Base-by-base conservation (phyloP, 75 land plant genomes). In the Picea glauca region DNA sequence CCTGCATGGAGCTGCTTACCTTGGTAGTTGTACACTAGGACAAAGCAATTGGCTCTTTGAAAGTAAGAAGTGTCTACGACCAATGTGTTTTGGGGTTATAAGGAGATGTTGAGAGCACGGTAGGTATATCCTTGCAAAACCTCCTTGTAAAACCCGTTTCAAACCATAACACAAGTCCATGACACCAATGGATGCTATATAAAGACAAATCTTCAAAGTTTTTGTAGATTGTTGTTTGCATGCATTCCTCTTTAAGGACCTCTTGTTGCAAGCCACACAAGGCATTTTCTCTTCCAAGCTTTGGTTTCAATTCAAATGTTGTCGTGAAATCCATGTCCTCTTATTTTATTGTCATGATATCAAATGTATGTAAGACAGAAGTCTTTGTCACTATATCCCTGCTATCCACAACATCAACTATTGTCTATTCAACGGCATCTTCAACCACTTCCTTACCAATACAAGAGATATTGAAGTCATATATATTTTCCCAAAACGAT, bases 11-110 rank as follows among this genome's bases (percentile, higher is more conserved):
- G 5, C 50, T 38, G 33, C 11, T 17, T 72, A 84, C 73, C 31
- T 79, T 72, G 1, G 74, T 81, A 60, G 66, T 76, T 58, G 1
- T 43, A 21, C 38, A 18, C 0, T 72, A 78, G 59, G 89, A 67
- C 62, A 96, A 58, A 21, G 92, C 88, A 78, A 96, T 86, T 11
- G 97, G 99, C 62, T 96, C 26, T 26, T 26, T 26, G 26, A 26
- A 26, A 26, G 26, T 26, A 26, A 26, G 26, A 26, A 26, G 26
- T n/a, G 99, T 96, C 58, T 96, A 98, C 5, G 89, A 88, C 99
- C 99, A 96, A 74, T 96, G 99, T 14, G 99, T 96, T 70, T 84
- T 89, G 4, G 92, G 91, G 21, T 79, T 73, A 79, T 87, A 90
- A 11, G 99, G 99, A 1, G 99, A 96, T 26, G 99, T 94, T 21